Evolutionary conservation across 495 filamentous ascomycete genomes (phyloP), one percentile per base, ranked within the genome.

Genomic region (Penicillium herquei): DNA sequence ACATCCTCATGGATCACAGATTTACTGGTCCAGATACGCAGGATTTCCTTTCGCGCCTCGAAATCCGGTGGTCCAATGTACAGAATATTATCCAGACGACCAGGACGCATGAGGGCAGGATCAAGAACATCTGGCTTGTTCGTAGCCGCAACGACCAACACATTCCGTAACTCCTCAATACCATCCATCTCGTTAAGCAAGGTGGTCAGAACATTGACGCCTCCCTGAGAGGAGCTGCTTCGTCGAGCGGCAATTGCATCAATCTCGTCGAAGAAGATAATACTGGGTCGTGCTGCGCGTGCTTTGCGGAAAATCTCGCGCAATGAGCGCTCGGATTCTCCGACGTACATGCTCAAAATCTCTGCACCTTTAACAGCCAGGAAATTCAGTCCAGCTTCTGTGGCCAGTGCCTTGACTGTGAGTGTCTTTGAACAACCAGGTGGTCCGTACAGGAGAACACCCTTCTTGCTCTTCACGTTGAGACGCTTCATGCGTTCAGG

Each of bases 211-310:
- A 96, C 88, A 70, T 96, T 94, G 17, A 96, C 78, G 21, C 81
- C 76, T 4, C 71, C 74, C 18, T 80, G 74, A 12, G 77, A 72
- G 32, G 70, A 72, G 37, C 75, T 75, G 34, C 84, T 79, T 18
- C 91, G 81, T 56, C 84, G 83, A 9, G 86, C 84, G n/a, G 85
- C 92, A 54, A 98, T 92, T 6, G 91, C 86, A 74, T 98, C 94
- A 62, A 98, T 95, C 69, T 98, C 94, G 69, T 98, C 94, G 64
- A 98, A 98, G 77, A 98, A 98, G 55, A 98, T 91, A 67, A 98
- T 93, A 67, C 88, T 91, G 4, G 94, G 94, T 50, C 85, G 85
- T 21, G 92, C 94, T 39, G 88, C 86, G 41, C 90, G 80, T 3
- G 94, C 94, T 58, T 91, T 90, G 48, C 86, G 81, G 70, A 98